Percentiles rank a stretch among this genome's conserved stretches.
These are phyloP conservation scores for Blepharisma japonicum DNA, from an alignment of 73 alveolate species.

Conservation along the genomic window DNA sequence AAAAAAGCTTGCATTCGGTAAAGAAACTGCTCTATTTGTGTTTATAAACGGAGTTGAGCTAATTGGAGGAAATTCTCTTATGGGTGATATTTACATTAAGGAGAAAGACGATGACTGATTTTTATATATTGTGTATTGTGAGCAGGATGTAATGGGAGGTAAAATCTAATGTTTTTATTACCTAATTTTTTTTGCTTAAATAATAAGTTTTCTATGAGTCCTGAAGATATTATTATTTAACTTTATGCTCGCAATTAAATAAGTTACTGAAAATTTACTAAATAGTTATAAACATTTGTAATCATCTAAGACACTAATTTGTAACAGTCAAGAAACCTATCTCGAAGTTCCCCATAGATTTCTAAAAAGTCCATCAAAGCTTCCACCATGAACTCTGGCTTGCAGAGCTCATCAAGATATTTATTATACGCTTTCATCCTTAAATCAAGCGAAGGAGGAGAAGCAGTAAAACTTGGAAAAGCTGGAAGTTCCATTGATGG, in stretches of 20 bases:
- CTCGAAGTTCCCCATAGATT: background rate
- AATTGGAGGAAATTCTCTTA: slow-evolving; percentile 20
- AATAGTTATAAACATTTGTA: no score
- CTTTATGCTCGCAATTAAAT: no score
- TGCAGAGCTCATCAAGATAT: background rate
- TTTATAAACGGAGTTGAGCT: slow-evolving; percentile 20
- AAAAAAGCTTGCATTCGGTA: background rate
- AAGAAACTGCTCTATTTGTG: slow-evolving; percentile 18
- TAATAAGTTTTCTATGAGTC: no score
- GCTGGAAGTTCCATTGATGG: slow-evolving; percentile 9
- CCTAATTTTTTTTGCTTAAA: no score
- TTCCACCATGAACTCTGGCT: slow-evolving; percentile 20
- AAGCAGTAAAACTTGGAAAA: slow-evolving; percentile 14
- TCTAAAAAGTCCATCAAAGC: slow-evolving; percentile 14
- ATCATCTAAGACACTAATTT: no score
- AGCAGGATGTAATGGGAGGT: slow-evolving; percentile 29
- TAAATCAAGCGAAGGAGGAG: background rate
- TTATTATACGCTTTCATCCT: background rate
- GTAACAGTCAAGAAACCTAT: background rate
- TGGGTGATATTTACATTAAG: background rate
- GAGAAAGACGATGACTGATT: slow-evolving; percentile 32
- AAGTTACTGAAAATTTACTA: no score
- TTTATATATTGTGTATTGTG: slow-evolving; percentile 17
- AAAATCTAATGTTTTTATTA: no score
- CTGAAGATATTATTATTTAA: no score